These are phyloP conservation scores for Gamarada debralockiae DNA, from an alignment of 495 filamentous ascomycete genomes.

Conservation along the genomic window DNA sequence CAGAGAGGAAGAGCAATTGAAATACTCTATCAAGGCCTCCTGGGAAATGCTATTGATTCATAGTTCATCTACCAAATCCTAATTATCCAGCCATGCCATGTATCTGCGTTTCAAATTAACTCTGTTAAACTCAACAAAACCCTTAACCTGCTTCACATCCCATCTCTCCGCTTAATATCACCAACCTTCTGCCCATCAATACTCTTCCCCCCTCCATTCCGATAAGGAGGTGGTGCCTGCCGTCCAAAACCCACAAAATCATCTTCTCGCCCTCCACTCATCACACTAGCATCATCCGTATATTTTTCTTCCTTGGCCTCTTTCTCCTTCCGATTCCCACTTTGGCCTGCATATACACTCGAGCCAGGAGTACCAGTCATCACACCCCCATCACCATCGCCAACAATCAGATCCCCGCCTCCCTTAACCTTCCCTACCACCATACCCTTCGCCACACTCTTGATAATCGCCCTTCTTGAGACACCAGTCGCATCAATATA, in stretches of 20 bases:
- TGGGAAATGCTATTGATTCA: too few relatives aligned
- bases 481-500: slow-evolving; percentile 96
- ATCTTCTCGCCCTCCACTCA: slow-evolving; percentile 23
- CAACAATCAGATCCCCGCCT: slow-evolving; percentile 81
- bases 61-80: too few relatives aligned
- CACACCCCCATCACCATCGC: slow-evolving; percentile 68
- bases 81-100: too few relatives aligned
- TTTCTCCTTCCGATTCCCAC: slow-evolving; percentile 21
- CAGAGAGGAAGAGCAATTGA: too few relatives aligned
- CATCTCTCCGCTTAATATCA: too few relatives aligned
- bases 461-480: slow-evolving; percentile 81
- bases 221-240: slow-evolving; percentile 28
- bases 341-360: not conserved
- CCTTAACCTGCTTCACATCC: too few relatives aligned
- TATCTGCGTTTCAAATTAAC: too few relatives aligned
- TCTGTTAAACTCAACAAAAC: too few relatives aligned
- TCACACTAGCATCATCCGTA: slow-evolving; percentile 22
- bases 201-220: slow-evolving; percentile 31
- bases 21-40: too few relatives aligned
- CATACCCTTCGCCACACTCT: slow-evolving; percentile 96
- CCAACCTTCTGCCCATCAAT: slow-evolving; percentile 7
- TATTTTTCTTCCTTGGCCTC: slow-evolving; percentile 17
- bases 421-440: slow-evolving; percentile 83
- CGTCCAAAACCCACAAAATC: slow-evolving; percentile 35
- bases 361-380: slow-evolving; percentile 10